Percentiles rank a stretch among this genome's conserved stretches.
These are phyloP conservation scores for Linum tenue DNA, from an alignment of 345 rosid genomes.

Conservation along the genomic window DNA sequence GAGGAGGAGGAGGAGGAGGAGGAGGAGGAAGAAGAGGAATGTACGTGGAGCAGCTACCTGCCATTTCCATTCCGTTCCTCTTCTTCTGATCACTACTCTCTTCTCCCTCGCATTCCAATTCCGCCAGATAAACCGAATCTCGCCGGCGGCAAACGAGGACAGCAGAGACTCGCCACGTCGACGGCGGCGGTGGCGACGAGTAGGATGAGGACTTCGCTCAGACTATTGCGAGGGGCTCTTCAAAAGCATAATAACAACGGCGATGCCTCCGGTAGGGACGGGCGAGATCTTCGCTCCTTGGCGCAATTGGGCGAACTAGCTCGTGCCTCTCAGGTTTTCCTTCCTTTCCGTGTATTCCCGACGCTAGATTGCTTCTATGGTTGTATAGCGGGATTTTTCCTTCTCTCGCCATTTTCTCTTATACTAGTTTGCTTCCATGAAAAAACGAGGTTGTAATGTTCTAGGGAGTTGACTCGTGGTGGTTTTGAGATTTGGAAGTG, in stretches of 20 bases:
- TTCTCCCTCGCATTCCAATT: neutral
- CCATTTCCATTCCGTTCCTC: neutral
- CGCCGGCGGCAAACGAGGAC: conserved; percentile 32
- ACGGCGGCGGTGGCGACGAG: neutral
- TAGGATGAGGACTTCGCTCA: conserved; percentile 63
- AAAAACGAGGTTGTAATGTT: too few species aligned
- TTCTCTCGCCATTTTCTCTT: neutral
- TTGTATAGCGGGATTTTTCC: too few species aligned
- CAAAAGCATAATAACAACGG: conserved; percentile 27
- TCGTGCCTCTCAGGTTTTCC: conserved; percentile 60
- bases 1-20: neutral
- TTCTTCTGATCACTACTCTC: neutral
- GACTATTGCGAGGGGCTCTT: conserved; percentile 51
- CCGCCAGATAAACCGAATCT: conserved; percentile 1
- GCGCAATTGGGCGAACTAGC: conserved; percentile 60
- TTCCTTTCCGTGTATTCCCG: neutral
- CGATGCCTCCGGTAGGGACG: conserved; percentile 30
- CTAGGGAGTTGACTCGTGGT: too few species aligned
- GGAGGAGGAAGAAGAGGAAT: neutral
- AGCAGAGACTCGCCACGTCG: conserved; percentile 19
- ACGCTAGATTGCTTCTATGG: too few species aligned
- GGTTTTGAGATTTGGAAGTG: too few species aligned
- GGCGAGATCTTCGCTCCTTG: conserved; percentile 38
- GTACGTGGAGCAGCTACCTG: neutral
- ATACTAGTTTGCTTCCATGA: too few species aligned